A percentile compares a stretch with the other conserved stretches of the same genome.
Conservation (phyloP, 805 yeast genomes). For the Sugiyamaella qingdaonensis region DNA sequence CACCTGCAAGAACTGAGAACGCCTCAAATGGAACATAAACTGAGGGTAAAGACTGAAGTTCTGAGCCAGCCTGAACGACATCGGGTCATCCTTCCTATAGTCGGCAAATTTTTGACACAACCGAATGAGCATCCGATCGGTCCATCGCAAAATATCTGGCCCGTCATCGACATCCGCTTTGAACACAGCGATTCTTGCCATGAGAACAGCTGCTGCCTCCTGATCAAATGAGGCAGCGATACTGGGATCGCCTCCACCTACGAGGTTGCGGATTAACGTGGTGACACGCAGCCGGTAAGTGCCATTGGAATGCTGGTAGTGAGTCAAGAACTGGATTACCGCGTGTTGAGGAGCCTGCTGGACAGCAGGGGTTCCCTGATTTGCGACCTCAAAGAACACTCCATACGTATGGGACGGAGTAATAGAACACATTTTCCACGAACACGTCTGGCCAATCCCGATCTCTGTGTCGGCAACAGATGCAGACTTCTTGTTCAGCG, state of each 20-base stretch:
- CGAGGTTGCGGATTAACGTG: slow-evolving; percentile 57
- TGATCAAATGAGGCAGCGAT: slow-evolving; percentile 81
- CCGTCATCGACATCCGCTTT: slow-evolving; percentile 82
- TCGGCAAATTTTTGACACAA: slow-evolving; percentile 92
- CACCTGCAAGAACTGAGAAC: slow-evolving; percentile 93
- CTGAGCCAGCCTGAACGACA: slow-evolving; percentile 75
- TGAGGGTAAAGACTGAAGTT: slow-evolving; percentile 90
- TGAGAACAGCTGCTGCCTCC: slow-evolving; percentile 94
- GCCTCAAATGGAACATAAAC: slow-evolving; percentile 89
- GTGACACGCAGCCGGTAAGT: slow-evolving; percentile 86
- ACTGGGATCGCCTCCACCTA: slow-evolving; percentile 53
- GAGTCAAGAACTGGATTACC: slow-evolving; percentile 79
- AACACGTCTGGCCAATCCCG: slow-evolving; percentile 89
- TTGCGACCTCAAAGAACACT: slow-evolving; percentile 76
- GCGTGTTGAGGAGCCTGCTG: slow-evolving; percentile 26
- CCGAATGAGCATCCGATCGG: slow-evolving; percentile 84
- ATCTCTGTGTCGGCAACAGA: slow-evolving; percentile 85
- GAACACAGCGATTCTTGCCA: slow-evolving; percentile 86
- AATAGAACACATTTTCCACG: slow-evolving; percentile 79
- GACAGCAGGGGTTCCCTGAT: slow-evolving; percentile 33
- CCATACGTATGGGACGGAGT: slow-evolving; percentile 89
- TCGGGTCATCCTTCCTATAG: slow-evolving; percentile 79
- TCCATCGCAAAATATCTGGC: slow-evolving; percentile 91
- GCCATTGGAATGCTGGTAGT: slow-evolving; percentile 94
- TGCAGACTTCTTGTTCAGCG: slow-evolving; percentile 55